Evolutionary conservation across 495 filamentous ascomycete species (phyloP).

Genomic region (Penicillium silybi): DNA sequence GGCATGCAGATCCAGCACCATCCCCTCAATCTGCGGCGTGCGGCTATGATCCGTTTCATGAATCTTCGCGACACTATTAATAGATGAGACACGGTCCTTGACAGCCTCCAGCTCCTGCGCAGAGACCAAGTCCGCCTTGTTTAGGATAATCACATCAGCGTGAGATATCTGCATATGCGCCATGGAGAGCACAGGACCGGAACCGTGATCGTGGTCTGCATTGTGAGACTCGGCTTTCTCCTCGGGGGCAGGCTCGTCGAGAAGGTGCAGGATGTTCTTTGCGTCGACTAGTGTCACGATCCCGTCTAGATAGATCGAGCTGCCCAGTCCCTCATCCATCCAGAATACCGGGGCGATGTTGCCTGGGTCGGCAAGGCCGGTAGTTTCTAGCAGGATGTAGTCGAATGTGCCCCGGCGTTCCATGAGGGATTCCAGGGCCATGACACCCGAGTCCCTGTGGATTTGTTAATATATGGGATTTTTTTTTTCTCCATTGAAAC

Average conservation of each 20-base stretch:
- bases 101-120: constrained; percentile 61
- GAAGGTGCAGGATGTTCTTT: constrained; percentile 75
- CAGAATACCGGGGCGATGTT: constrained; percentile 96
- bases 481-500: not conserved
- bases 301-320: constrained; percentile 91
- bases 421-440: constrained; percentile 95
- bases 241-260: constrained; percentile 69
- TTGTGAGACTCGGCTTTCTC: constrained; percentile 40
- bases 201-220: constrained; percentile 48
- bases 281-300: constrained; percentile 96
- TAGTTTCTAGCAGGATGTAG: constrained; percentile 97
- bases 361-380: constrained; percentile 90
- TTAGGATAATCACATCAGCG: constrained; percentile 92
- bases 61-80: constrained; percentile 87
- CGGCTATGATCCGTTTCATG: constrained; percentile 74
- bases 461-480: not conserved
- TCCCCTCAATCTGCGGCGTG: constrained; percentile 76
- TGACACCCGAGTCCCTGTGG: constrained; percentile 78
- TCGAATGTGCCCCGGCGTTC: constrained; percentile 89
- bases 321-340: constrained; percentile 92
- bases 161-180: constrained; percentile 96
- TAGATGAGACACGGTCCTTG: constrained; percentile 63
- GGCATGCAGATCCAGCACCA: constrained; percentile 86
- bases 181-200: constrained; percentile 70
- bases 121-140: constrained; percentile 89